Evolutionary conservation across 306 rosid genomes (phyloP), one percentile per base, ranked within the genome.

Genomic region (Gleditsia sinensis): DNA sequence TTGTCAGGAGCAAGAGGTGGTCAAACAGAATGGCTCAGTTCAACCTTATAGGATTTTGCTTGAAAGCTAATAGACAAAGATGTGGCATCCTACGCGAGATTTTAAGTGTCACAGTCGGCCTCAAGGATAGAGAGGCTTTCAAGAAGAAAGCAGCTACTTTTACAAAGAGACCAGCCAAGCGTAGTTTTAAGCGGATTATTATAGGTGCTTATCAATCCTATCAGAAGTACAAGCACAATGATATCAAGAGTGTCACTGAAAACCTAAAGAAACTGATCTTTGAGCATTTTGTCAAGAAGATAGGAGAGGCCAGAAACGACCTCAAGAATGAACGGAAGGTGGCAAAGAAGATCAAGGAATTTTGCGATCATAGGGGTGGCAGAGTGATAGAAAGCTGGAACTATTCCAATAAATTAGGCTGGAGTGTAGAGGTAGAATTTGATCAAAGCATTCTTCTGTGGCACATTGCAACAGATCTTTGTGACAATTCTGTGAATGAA

Each of bases 381-480:
- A 12, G 14, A 16, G 76, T 48, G 27, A 45, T 77, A 6, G 7
- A 37, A 59, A 37, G 7, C 11, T 37, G 20, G 3, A 27, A 69
- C 2, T 30, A 14, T 30, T 30, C 9, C 4, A 11, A 4, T 4
- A 3, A 46, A 45, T 8, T 56, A 17, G 27, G 24, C 5, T 30
- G 76, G 66, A 78, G 67, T 12, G 37, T 78, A 0, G 9, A 59
- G 34, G 61, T 30, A 23, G 83, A 57, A 7, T 74, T 74, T 51
- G 83, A 80, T 32, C 42, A 68, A 60, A 80, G 83, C 67, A 74
- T 80, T 74, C 60, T 74, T 30, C 56, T 80, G 1, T 80, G 83
- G 80, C 80, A 80, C 11, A 68, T 80, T 58, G 83, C 80, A 20
- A 74, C 83, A 37, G 37, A 67, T 23, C 8, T 74, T 32, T 80